These are phyloP conservation scores for Fusarium subtropicale DNA, from an alignment of 2,329 filamentous ascomycete genomes.

Conservation along the genomic window DNA sequence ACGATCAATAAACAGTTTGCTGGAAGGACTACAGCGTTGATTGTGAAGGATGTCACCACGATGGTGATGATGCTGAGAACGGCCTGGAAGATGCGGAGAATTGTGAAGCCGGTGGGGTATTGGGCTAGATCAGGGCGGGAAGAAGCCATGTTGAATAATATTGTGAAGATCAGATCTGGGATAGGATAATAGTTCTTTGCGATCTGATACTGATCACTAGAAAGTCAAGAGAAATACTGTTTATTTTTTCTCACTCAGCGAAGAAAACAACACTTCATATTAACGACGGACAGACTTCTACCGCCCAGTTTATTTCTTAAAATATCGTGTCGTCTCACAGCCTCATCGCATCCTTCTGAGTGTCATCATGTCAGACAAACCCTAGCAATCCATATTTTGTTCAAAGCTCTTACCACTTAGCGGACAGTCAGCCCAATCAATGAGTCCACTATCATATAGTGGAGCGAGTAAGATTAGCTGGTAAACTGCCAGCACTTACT, in stretches of 20 bases:
- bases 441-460: not conserved
- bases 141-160: not conserved
- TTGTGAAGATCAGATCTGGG: rapidly evolving
- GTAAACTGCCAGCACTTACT: not conserved
- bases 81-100: constrained; percentile 59
- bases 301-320: not conserved
- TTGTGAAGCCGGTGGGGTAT: constrained; percentile 59
- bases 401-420: not conserved
- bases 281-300: not conserved
- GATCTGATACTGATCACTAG: not conserved
- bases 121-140: constrained; percentile 50
- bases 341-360: constrained; percentile 1
- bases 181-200: not conserved
- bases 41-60: constrained; percentile 60
- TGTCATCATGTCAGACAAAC: not conserved
- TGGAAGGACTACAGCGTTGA: constrained; percentile 50
- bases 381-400: not conserved
- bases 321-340: not conserved
- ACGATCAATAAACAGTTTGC: constrained; percentile 53
- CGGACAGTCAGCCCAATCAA: not conserved
- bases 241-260: not conserved
- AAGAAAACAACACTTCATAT: not conserved
- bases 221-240: not conserved
- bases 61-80: constrained; percentile 59
- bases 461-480: not conserved